Evolutionary conservation across 257 asterid genomes (phyloP), one percentile per base, ranked within the genome.

Genomic region (Nicotiana tomentosiformis): DNA sequence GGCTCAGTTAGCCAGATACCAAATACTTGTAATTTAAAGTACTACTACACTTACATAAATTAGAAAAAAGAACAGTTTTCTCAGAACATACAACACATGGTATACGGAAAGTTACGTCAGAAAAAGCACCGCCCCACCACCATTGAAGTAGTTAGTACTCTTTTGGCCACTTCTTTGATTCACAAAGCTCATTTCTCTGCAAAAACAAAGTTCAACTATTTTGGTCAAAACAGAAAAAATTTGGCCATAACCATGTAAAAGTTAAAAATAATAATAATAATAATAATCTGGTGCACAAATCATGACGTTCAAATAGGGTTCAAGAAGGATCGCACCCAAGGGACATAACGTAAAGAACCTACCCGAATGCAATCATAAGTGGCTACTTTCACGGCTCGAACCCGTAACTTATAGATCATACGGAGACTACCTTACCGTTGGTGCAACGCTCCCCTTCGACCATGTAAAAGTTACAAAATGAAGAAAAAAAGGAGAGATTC

Each of bases 101-200:
- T 82, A 23, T 66, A 81, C 65, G 61, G 77, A 81, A 65, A 64
- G 83, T 61, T 64, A 61, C 61, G 82, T 78, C 84, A 87, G 82
- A 66, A 32, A 17, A 81, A 26, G 82, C 83, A 78, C 81, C 78
- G 87, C 74, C 92, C 93, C 90, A 84, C 88, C 90, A 82, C 81
- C 84, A 77, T 82, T 78, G 55, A 67, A 81, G 66, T 83, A 84
- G 51, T 8, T 65, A 12, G 10, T 65, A 74, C 89, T 86, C 85
- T 83, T 74, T 60, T 90, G 88, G 80, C 87, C 82, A 43, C 51
- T 33, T 72, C 56, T 87, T 83, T 89, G 86, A 85, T 87, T 84
- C 89, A 66, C 83, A 72, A 58, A 46, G 64, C n/a, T 85, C 83
- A 85, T 85, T 84, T 84, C 80, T 90, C 96, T 91, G 93, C 91